These are phyloP conservation scores for Oenanthe sinensis DNA, from an alignment of 129 eudicot genomes.

Conservation along the genomic window DNA sequence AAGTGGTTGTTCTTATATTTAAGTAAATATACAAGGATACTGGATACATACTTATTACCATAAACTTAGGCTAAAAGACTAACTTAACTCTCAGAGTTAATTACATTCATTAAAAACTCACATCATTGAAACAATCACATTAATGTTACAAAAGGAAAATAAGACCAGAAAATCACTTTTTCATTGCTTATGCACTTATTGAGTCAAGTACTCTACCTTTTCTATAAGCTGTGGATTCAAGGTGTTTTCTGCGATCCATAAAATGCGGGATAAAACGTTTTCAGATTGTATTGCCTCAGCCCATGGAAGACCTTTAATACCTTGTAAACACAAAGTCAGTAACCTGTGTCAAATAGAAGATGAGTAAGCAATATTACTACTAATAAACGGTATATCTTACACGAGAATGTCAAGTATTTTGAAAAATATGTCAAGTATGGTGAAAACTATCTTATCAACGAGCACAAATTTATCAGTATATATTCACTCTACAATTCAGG, in stretches of 20 bases:
- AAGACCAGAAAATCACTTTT: not conserved
- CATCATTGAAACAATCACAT: not conserved
- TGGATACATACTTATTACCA: not conserved
- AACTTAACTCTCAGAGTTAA: not conserved
- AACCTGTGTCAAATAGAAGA: constrained; percentile 37
- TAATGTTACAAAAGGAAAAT: not conserved
- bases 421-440: not conserved
- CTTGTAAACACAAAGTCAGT: constrained; percentile 73
- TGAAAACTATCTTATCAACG: not conserved
- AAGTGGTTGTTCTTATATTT: not conserved
- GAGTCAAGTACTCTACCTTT: constrained; percentile 22
- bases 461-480: not conserved
- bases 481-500: not conserved
- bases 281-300: constrained; percentile 61
- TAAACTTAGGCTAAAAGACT: not conserved
- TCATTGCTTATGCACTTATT: not conserved
- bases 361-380: not conserved
- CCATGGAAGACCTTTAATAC: constrained; percentile 55
- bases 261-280: constrained; percentile 50
- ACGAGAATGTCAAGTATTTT: not conserved
- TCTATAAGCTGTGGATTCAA: constrained; percentile 71
- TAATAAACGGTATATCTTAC: not conserved
- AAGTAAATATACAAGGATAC: not conserved
- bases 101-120: not conserved
- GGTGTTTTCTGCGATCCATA: constrained; percentile 89